Base-by-base conservation (phyloP, 2,329 filamentous ascomycete species). In the Paracoccidioides lutzii region DNA sequence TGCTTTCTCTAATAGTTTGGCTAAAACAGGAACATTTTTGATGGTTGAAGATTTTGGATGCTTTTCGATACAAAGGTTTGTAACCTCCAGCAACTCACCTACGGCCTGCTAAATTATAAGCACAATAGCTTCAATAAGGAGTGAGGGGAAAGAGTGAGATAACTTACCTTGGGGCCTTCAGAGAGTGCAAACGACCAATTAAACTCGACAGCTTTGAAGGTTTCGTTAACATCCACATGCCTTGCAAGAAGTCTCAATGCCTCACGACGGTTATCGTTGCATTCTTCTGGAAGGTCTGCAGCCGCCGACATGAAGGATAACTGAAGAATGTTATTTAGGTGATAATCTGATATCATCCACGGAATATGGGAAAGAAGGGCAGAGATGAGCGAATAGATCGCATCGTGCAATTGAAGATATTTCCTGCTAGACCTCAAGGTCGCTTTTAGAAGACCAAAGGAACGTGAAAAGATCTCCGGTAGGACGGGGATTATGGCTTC, bases 401-500 rank as follows among this genome's bases (percentile, higher is more conserved):
- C 89, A 63, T 91, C 88, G 67, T 94, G 88, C 35, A 96, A 74
- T 61, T 83, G 81, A 15, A 76, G 71, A 54, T 84, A 79, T 38
- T 77, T 74, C 32, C 75, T 73, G 12, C 76, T 77, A 14, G 73
- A 67, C 22, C 72, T 67, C 35, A 89, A 68, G 59, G 84, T 87
- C 56, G 78, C 72, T 52, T 82, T 76, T 51, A 97, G 78, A 62
- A 95, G 86, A 5, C 77, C 71, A 46, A 96, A 78, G 0, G 85
- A 80, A 59, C 81, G 84, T 0, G 85, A 82, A 43, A 96, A 80
- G 0, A 89, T 83, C 30, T 78, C 77, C 0, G 91, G 89, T 22
- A 97, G 75, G 0, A 96, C 78, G 0, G 90, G 87, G 22, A 97
- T 85, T 58, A 95, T 86, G 10, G 85, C 85, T 61, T 95, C 89